Evolutionary conservation across 2,329 filamentous ascomycete genomes (phyloP), one percentile per base, ranked within the genome.

Genomic region (Ophiostoma sp.): DNA sequence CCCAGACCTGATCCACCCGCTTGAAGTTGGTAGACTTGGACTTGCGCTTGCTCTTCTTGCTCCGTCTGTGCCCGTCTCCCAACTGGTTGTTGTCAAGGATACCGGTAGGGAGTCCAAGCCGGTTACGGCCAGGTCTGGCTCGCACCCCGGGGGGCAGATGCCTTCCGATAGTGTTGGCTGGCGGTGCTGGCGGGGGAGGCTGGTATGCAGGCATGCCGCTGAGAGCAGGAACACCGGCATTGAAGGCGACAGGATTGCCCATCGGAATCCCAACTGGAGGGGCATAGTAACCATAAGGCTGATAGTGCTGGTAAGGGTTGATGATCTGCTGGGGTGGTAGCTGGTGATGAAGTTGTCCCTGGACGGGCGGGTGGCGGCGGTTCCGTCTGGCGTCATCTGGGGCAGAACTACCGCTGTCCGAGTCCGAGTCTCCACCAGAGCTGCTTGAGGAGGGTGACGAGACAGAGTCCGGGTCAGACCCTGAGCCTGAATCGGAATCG

Each of bases 1-100:
- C 83, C 83, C 84, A 86, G 0, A 85, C 78, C 72, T 81, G 80
- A 69, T 86, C 83, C 5, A 85, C 82, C 1, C 84, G 79, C 73
- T 83, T 84, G 75, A 77, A 85, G 52, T 81, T 79, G 11, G 77
- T 68, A 6, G 55, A 27, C 45, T 71, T 74, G 27, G 72, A 73
- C 64, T 73, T 73, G 45, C 36, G 64, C 55, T 60, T 70, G 36
- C 60, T 67, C 14, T 40, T 42, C 27, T 45, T 60, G 6, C 65
- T 18, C 11, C 18, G 60, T 5, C 38, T 42, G 44, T 7, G 40
- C 5, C 44, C 8, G 8, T 58, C 40, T 5, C 27, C 63, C 4
- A 60, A 11, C 27, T 60, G 55, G 0, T 3, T 12, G 27, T 14
- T 38, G 4, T 16, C 55, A 1, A 16, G 9, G 4, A 14, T 4